Base-by-base conservation (phyloP, 1,139 yeast species). In the Neolecta irregularis region DNA sequence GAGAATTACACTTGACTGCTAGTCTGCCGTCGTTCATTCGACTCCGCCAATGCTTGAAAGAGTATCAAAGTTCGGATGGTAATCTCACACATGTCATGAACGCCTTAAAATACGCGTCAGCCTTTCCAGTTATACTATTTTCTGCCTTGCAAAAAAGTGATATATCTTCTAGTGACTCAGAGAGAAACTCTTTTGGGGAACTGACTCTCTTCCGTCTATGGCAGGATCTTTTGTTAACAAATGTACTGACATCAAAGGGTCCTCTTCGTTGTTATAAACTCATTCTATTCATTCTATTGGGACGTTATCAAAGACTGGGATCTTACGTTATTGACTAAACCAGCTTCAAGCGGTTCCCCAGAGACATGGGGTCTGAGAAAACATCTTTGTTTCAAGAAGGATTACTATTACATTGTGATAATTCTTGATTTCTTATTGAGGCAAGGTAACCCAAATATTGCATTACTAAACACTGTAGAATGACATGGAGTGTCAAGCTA, bases 261-360 rank as follows among this genome's bases (percentile, higher is more conserved):
- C 33, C 33, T 67, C 1, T 52, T 64, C 1, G 62, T 71, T 11
- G 54, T 74, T 3, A 46, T 79, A 31, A 81, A 78, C 51, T 76
- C 95, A 0, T 49, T 70, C 1, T 88, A 78, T 52, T 69, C 93
- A 13, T 78, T 79, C 44, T 58, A 72, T 37, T 88, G 98, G 98
- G 98, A 88, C 54, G 57, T 85, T 16, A 66, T 67, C 35, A 71
- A 72, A 66, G 98, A 88, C 58, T 88, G 98, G 98, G 73, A 74
- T 33, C 64, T 81, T 32, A 66, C 67, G n/a, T 44, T 77, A 3
- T 64, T 71, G 44, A 63, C 61, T 40, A 9, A 18, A 12, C 26
- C n/a, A n/a, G n/a, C n/a, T n/a, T n/a, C n/a, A n/a, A n/a, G n/a
- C n/a, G n/a, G n/a, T n/a, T n/a, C n/a, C n/a, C n/a, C n/a, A n/a